Percentiles rank a stretch among this genome's conserved stretches.
phyloP scores from a whole-genome alignment of 371 early-diverging fungal species.

The Paraphysoderma sedebokerense region DNA sequence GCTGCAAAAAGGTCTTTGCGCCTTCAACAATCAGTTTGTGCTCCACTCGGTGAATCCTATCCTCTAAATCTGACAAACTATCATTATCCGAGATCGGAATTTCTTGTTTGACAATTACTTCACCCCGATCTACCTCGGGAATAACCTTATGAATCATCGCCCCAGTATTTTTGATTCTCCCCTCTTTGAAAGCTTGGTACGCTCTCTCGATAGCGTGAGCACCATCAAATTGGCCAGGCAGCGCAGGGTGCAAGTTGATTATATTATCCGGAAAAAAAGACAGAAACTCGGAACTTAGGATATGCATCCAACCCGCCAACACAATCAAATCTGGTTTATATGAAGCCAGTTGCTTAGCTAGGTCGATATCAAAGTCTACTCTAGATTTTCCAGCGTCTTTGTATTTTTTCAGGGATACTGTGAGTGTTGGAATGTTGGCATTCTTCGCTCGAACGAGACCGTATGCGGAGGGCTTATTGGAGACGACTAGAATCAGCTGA shows the following conservation, averaged over 20 bases:
- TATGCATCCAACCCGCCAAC: slow-evolving; percentile 96
- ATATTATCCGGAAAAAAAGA: slow-evolving; percentile 46
- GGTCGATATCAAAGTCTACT: slow-evolving; percentile 66
- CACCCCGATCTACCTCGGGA: slow-evolving; percentile 83
- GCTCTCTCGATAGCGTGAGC: slow-evolving; percentile 89
- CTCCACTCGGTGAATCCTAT: slow-evolving; percentile 70
- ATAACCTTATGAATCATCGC: slow-evolving; percentile 95
- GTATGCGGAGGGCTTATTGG: slow-evolving; percentile 59
- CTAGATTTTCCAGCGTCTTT: slow-evolving; percentile 61
- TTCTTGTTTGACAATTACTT: slow-evolving; percentile 55
- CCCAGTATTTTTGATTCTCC: slow-evolving; percentile 63
- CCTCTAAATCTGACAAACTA: slow-evolving; percentile 58
- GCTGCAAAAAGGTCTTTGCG: neutral
- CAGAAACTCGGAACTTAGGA: slow-evolving; percentile 70
- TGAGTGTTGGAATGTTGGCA: slow-evolving; percentile 65
- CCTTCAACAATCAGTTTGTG: slow-evolving; percentile 63
- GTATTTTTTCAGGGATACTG: slow-evolving; percentile 58
- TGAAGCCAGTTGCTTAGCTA: slow-evolving; percentile 45
- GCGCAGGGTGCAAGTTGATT: slow-evolving; percentile 91
- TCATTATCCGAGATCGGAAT: slow-evolving; percentile 62
- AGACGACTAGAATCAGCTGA: slow-evolving; percentile 49
- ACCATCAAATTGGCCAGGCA: slow-evolving; percentile 89
- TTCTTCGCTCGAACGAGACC: slow-evolving; percentile 65
- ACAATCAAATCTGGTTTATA: slow-evolving; percentile 58
- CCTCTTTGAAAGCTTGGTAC: slow-evolving; percentile 56